Percentiles rank a stretch among this genome's conserved stretches.
phyloP scores from a whole-genome alignment of 192 early-diverging fungal species.

The Irineochytrium annulatum region DNA sequence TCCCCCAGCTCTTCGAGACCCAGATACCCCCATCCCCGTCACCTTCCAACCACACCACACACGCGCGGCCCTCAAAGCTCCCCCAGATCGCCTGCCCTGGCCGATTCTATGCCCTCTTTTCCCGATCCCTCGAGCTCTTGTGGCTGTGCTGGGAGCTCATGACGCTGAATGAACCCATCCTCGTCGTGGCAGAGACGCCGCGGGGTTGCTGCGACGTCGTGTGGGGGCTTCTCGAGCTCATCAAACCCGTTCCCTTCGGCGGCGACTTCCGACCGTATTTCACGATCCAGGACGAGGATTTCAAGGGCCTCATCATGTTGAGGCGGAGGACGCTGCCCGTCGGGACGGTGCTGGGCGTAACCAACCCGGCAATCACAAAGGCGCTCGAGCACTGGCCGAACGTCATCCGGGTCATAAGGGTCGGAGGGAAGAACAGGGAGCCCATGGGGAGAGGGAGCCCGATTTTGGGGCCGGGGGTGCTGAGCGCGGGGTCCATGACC shows the following conservation, averaged over 20 bases:
- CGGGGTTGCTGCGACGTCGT: constrained; percentile 82
- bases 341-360: constrained; percentile 86
- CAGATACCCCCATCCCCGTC: neutral
- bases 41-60: constrained; percentile 18
- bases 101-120: constrained; percentile 73
- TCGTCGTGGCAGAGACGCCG: constrained; percentile 86
- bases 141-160: constrained; percentile 96
- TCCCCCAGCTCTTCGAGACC: neutral
- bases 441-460: constrained; percentile 22
- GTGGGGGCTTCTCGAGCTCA: constrained; percentile 77
- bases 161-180: constrained; percentile 82
- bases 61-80: constrained; percentile 58
- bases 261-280: constrained; percentile 97
- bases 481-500: too few relatives aligned
- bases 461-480: too few relatives aligned
- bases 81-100: constrained; percentile 50
- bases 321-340: constrained; percentile 55
- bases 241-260: constrained; percentile 91
- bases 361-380: constrained; percentile 91
- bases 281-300: constrained; percentile 94
- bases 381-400: constrained; percentile 91
- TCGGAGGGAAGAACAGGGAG: neutral
- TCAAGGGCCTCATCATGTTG: constrained; percentile 47
- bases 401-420: constrained; percentile 61
- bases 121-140: constrained; percentile 72